These are phyloP conservation scores for Seiridium cupressi DNA, from an alignment of 2,329 filamentous ascomycete genomes.

Conservation along the genomic window DNA sequence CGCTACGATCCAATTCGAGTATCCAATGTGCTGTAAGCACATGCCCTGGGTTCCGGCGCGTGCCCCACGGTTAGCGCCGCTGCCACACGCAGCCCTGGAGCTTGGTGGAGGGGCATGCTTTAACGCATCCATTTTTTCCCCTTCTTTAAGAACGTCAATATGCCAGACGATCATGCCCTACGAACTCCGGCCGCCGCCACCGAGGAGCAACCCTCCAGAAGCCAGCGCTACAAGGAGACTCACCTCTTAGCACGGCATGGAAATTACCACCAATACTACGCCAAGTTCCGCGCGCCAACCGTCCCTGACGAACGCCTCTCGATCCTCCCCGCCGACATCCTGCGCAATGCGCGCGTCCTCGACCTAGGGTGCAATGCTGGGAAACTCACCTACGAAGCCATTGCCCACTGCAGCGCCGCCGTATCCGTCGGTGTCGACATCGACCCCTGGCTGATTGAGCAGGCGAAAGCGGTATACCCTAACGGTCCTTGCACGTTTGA, in stretches of 20 bases:
- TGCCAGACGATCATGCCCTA: background rate
- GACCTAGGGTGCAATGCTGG: conserved; percentile 9
- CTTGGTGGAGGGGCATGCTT: too few relatives aligned
- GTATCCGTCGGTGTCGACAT: conserved; percentile 9
- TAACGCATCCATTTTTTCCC: too few relatives aligned
- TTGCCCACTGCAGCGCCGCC: conserved; percentile 1
- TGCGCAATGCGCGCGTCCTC: conserved; percentile 5
- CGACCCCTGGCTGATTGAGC: conserved; percentile 9
- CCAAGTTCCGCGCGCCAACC: conserved; percentile 8
- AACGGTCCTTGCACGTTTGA: conserved; percentile 8
- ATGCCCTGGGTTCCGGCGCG: too few relatives aligned
- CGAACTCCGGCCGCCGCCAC: background rate
- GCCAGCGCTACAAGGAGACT: conserved; percentile 2
- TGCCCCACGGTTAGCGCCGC: too few relatives aligned
- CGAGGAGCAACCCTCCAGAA: conserved; percentile 1
- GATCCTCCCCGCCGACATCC: conserved; percentile 5
- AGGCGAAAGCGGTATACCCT: conserved; percentile 5
- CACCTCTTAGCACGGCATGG: conserved; percentile 8
- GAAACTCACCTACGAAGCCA: conserved; percentile 7
- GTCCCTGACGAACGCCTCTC: conserved; percentile 8
- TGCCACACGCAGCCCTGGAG: too few relatives aligned
- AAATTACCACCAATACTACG: conserved; percentile 10
- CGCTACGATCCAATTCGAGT: too few relatives aligned
- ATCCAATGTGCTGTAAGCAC: too few relatives aligned
- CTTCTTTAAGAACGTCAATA: background rate